Conservation (phyloP, 495 filamentous ascomycete genomes). For the Neurospora sp. region DNA sequence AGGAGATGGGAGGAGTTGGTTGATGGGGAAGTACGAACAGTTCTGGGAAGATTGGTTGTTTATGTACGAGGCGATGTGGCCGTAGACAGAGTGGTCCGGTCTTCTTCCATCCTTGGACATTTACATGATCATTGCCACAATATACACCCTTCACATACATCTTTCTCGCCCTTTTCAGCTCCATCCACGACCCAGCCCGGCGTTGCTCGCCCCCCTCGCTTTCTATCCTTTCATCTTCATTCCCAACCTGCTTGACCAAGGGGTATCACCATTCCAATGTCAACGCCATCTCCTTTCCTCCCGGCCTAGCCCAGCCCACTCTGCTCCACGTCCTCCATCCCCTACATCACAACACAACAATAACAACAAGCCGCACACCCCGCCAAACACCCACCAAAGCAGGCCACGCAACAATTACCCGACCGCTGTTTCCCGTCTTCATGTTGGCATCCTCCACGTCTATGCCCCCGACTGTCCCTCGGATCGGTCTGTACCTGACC, state of each 20-base stretch:
- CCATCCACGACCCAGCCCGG: not conserved
- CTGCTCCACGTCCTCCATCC: not conserved
- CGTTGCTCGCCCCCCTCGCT: not conserved
- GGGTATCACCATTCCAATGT: not conserved
- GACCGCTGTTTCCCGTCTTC: not conserved
- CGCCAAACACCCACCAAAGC: not conserved
- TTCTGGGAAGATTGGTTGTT: slow-evolving; percentile 39
- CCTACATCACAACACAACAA: not conserved
- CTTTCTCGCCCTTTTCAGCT: not conserved
- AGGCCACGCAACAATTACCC: not conserved
- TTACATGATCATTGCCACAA: not conserved
- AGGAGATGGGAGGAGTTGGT: slow-evolving; percentile 32
- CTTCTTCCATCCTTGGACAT: not conserved
- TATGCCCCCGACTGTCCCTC: not conserved
- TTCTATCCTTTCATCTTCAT: not conserved
- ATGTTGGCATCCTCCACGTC: not conserved
- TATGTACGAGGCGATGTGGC: slow-evolving; percentile 38
- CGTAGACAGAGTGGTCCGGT: slow-evolving; percentile 9
- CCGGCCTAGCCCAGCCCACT: not conserved
- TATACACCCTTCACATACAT: not conserved
- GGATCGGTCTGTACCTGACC: not conserved
- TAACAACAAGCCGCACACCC: not conserved
- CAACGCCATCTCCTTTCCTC: not conserved
- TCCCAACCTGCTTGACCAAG: not conserved
- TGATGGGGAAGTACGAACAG: slow-evolving; percentile 27